Conservation (phyloP, 331 rosid species). For the Quercus lobata region DNA sequence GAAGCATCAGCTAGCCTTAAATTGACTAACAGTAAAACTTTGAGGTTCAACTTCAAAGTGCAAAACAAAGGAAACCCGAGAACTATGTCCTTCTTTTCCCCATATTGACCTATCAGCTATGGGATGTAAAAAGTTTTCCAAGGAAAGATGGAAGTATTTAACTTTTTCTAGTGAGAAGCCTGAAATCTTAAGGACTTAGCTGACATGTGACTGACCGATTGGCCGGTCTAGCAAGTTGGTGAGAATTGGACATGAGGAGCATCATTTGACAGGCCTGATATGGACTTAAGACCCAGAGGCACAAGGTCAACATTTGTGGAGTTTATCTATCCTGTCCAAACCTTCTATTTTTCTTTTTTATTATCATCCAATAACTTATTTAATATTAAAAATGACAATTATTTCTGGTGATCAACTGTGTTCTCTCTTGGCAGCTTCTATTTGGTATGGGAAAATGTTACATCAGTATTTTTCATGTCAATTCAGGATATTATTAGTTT, state of each 20-base stretch:
- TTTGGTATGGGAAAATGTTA: not conserved
- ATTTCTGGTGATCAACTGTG: not conserved
- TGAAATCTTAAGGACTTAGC: not conserved
- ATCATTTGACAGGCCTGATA: too few species aligned
- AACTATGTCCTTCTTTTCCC: too few species aligned
- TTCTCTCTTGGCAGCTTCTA: not conserved
- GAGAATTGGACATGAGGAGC: not conserved
- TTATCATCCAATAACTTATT: too few species aligned
- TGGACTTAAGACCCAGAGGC: not conserved
- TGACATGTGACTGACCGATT: not conserved
- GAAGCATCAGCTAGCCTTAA: too few species aligned
- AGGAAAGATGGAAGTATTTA: not conserved
- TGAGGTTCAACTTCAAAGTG: too few species aligned
- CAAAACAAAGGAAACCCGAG: too few species aligned
- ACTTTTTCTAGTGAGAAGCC: not conserved
- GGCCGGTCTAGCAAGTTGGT: not conserved
- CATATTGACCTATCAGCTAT: too few species aligned
- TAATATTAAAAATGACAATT: not conserved
- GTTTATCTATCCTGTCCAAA: not conserved
- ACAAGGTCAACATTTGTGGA: not conserved
- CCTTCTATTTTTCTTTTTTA: too few species aligned
- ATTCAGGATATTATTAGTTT: not conserved
- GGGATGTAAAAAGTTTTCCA: too few species aligned
- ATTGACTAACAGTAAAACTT: too few species aligned
- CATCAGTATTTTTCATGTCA: not conserved